Percentiles rank a stretch among this genome's conserved stretches.
These are phyloP conservation scores for Alloascoidea hylecoeti DNA, from an alignment of 805 yeast species.

Conservation along the genomic window DNA sequence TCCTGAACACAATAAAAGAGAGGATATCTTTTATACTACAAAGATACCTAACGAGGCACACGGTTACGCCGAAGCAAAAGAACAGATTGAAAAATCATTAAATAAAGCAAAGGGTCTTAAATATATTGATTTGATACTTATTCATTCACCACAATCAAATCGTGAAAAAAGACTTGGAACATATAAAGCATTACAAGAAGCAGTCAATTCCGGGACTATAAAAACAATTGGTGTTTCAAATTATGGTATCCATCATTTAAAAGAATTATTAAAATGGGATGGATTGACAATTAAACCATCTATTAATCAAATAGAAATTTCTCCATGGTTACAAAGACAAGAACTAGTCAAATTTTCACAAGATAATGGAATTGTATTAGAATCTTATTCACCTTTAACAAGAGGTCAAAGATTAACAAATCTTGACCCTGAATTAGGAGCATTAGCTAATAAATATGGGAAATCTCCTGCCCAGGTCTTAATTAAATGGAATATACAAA, in stretches of 20 bases:
- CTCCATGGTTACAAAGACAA: constrained; percentile 31
- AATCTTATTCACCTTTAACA: constrained; percentile 57
- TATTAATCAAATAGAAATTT: constrained; percentile 52
- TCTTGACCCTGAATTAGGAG: constrained; percentile 38
- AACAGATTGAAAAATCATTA: constrained; percentile 28
- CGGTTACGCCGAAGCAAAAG: constrained; percentile 23
- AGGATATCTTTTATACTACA: constrained; percentile 26
- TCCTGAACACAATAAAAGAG: constrained; percentile 16
- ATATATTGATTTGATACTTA: constrained; percentile 38
- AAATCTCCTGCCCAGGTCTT: constrained; percentile 48
- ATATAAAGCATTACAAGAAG: constrained; percentile 46
- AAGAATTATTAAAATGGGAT: constrained; percentile 45
- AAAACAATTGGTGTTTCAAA: constrained; percentile 71
- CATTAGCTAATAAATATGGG: constrained; percentile 33
- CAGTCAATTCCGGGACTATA: constrained; percentile 39
- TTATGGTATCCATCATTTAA: constrained; percentile 44
- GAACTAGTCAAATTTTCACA: constrained; percentile 28
- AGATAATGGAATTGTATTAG: constrained; percentile 30
- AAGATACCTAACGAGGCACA: constrained; percentile 19
- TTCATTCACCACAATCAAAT: constrained; percentile 39
- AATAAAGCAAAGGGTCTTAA: constrained; percentile 25
- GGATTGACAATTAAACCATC: constrained; percentile 41
- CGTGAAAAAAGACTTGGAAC: constrained; percentile 12
- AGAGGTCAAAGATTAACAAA: constrained; percentile 28
- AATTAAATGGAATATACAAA: constrained; percentile 59